Percentiles rank a stretch among this genome's conserved stretches.
Evolutionary conservation across 2,329 filamentous ascomycete species (phyloP).

Genomic region (Phaeosphaeria sp.): DNA sequence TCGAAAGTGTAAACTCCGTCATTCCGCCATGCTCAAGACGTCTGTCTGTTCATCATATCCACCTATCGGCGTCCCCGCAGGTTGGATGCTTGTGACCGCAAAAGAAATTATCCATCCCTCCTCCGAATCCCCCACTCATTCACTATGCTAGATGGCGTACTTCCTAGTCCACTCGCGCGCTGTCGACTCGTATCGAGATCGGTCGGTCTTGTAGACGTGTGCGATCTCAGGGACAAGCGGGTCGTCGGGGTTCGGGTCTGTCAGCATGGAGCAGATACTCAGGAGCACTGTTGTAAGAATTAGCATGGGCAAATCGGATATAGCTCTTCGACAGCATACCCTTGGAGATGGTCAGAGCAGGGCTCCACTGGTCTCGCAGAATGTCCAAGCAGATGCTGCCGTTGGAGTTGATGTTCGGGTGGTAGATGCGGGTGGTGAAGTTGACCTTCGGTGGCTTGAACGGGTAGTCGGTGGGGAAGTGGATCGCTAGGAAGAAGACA

Average conservation of each 20-base stretch:
- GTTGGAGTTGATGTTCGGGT: constrained; percentile 99
- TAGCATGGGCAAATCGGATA: constrained; percentile 24
- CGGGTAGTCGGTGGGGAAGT: constrained; percentile 99
- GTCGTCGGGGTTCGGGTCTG: constrained; percentile 98
- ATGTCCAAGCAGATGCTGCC: constrained; percentile 99
- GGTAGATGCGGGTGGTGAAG: constrained; percentile 99
- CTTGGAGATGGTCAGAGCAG: constrained; percentile 97
- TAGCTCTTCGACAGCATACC: constrained; percentile 62
- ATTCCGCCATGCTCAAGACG: constrained; percentile 37
- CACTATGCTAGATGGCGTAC: constrained; percentile 80
- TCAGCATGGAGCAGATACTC: constrained; percentile 99
- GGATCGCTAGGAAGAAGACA: constrained; percentile 98
- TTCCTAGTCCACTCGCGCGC: constrained; percentile 99
- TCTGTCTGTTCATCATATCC: constrained; percentile 32
- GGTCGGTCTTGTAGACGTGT: constrained; percentile 99
- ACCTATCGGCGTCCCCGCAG: constrained; percentile 15
- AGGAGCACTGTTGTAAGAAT: constrained; percentile 78
- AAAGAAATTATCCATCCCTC: constrained; percentile 30
- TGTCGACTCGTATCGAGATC: constrained; percentile 92
- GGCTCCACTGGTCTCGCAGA: constrained; percentile 98
- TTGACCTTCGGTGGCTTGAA: constrained; percentile 99
- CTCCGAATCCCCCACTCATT: constrained; percentile 12
- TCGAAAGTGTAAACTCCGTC: constrained; percentile 37
- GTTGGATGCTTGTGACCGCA: constrained; percentile 33
- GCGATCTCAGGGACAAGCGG: constrained; percentile 98